Evolutionary conservation across 2,329 filamentous ascomycete species (phyloP), one percentile per base, ranked within the genome.

Genomic region (Fusarium nurragi): DNA sequence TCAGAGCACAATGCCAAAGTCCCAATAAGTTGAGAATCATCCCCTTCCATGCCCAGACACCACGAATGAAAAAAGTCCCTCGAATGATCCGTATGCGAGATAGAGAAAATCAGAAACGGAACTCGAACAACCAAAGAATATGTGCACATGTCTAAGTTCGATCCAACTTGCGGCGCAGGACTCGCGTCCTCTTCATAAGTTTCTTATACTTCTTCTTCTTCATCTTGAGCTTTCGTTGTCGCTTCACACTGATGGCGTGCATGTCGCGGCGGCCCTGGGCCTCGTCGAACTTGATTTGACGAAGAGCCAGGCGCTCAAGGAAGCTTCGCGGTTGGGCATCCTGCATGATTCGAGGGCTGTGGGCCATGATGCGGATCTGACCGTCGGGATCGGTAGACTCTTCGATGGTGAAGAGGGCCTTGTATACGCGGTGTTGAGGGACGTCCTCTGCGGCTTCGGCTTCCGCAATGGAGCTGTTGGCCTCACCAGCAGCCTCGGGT

Each of bases 181-280:
- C 94, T 77, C 94, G 88, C 74, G 94, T 97, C 79, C 88, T 87
- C 84, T 90, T 92, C 91, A 97, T 93, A 70, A 98, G 84, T 88
- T 99, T 99, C 93, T 97, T 98, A 81, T 97, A 97, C 89, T 99
- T 99, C 87, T 98, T 94, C 88, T 98, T 99, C 91, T 99, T 99
- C 94, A 99, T 99, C 88, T 93, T 97, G 75, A 97, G 82, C 82
- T 95, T 96, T 75, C 93, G 85, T 80, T 97, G 93, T 78, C 95
- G 86, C 84, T 90, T 93, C 71, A 97, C 94, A 75, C 92, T 97
- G 76, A 99, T 93, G 65, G 93, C 87, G 61, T 89, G 81, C 90
- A 97, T 94, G 70, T 81, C 78, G 56, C 77, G 77, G 67, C 80
- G 80, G 52, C 79, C 79, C 64, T 83, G 80, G 48, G 80, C 79